Percentiles rank a stretch among this genome's conserved stretches.
Conservation (phyloP, 2,329 filamentous ascomycete genomes). For the Cladorrhinum sp. region DNA sequence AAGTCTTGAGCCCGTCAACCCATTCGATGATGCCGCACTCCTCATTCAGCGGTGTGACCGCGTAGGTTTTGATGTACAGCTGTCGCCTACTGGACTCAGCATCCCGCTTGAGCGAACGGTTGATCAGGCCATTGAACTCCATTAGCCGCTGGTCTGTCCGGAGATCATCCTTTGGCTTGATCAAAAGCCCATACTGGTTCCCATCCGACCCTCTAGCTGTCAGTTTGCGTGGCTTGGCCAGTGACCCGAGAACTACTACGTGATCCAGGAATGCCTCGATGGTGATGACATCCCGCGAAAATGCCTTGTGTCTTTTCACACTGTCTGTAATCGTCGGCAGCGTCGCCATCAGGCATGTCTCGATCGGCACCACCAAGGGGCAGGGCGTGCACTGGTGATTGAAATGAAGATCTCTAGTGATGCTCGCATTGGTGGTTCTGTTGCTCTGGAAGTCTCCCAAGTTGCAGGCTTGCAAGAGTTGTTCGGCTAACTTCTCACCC, state of each 20-base stretch:
- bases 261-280: slow-evolving; percentile 81
- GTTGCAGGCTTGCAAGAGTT: slow-evolving; percentile 77
- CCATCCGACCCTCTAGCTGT: slow-evolving; percentile 88
- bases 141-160: slow-evolving; percentile 97
- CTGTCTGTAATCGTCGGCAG: slow-evolving; percentile 73
- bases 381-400: slow-evolving; percentile 81
- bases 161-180: slow-evolving; percentile 97
- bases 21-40: slow-evolving; percentile 98
- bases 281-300: slow-evolving; percentile 80
- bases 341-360: slow-evolving; percentile 77
- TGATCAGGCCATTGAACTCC: slow-evolving; percentile 99
- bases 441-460: slow-evolving; percentile 69
- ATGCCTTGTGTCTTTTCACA: slow-evolving; percentile 76
- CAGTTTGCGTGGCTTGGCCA: slow-evolving; percentile 88
- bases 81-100: slow-evolving; percentile 86
- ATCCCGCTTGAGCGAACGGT: slow-evolving; percentile 86
- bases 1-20: slow-evolving; percentile 92
- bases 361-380: slow-evolving; percentile 82
- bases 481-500: slow-evolving; percentile 79
- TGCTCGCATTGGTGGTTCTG: slow-evolving; percentile 65
- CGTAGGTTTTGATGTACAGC: slow-evolving; percentile 94
- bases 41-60: slow-evolving; percentile 93
- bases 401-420: slow-evolving; percentile 76
- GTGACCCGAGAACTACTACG: slow-evolving; percentile 82
- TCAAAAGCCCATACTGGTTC: slow-evolving; percentile 80